Conservation (phyloP, 148 eudicot genomes). For the Nepenthes gracilis region DNA sequence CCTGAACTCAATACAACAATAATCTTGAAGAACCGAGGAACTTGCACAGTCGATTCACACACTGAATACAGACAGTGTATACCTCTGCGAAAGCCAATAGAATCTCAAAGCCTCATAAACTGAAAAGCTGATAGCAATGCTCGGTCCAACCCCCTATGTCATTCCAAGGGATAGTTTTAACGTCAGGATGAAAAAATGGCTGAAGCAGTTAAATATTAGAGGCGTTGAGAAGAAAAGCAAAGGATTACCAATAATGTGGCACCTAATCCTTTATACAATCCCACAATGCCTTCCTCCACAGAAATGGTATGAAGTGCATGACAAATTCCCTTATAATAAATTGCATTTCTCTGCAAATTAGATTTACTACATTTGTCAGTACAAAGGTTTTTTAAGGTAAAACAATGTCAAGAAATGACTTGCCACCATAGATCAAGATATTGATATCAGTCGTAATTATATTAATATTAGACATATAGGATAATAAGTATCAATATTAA, state of each 20-base stretch:
- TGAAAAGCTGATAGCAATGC: slow-evolving; percentile 80
- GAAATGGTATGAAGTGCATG: slow-evolving; percentile 75
- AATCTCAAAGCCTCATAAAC: slow-evolving; percentile 68
- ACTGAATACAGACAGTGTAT: background rate
- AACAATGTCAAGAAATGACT: no score
- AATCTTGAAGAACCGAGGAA: background rate
- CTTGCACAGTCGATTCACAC: background rate
- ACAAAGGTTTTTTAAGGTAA: background rate
- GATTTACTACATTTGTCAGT: background rate
- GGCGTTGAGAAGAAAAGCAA: background rate
- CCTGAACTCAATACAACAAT: background rate
- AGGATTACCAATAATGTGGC: slow-evolving; percentile 71
- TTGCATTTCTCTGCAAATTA: slow-evolving; percentile 43
- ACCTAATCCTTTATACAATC: slow-evolving; percentile 82
- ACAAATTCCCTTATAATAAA: slow-evolving; percentile 69
- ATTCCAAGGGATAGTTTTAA: background rate
- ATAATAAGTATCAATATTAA: no score
- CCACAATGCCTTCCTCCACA: slow-evolving; percentile 67
- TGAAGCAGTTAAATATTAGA: background rate
- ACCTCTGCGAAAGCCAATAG: slow-evolving; percentile 69
- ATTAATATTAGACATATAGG: no score
- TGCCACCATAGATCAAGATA: no score
- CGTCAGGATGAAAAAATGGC: slow-evolving; percentile 1
- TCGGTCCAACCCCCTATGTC: slow-evolving; percentile 87
- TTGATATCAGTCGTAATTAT: no score